These are phyloP conservation scores for Citrus trifoliata DNA, from an alignment of 345 rosid species.

Conservation along the genomic window DNA sequence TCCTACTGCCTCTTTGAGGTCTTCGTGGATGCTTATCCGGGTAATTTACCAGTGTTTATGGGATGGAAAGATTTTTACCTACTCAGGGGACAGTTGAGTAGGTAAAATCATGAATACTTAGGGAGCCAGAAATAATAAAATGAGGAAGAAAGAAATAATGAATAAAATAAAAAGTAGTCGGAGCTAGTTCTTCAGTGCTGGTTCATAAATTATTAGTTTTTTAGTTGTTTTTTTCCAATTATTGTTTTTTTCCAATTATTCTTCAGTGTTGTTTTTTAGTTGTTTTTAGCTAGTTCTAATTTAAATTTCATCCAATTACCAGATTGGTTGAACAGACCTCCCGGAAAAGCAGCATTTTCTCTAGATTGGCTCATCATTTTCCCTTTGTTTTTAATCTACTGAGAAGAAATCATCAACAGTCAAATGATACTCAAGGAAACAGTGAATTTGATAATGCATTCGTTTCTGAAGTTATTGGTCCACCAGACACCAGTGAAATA, in stretches of 20 bases:
- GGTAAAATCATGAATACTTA: not conserved
- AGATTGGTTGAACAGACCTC: conserved; percentile 40
- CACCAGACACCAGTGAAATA: conserved; percentile 19
- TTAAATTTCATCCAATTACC: conserved; percentile 23
- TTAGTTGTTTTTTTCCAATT: not conserved
- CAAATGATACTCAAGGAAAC: conserved; percentile 25
- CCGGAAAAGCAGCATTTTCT: conserved; percentile 48
- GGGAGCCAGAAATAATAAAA: not conserved
- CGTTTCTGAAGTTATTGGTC: conserved; percentile 16
- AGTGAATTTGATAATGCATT: conserved; percentile 19
- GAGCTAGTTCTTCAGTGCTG: not conserved
- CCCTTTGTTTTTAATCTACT: conserved; percentile 63
- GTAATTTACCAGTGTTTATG: not conserved
- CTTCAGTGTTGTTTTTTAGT: not conserved
- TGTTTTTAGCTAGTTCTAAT: conserved; percentile 16
- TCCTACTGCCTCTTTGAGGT: not conserved
- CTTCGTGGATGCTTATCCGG: not conserved
- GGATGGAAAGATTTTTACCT: not conserved
- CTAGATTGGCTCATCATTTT: conserved; percentile 56
- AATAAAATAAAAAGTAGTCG: not conserved
- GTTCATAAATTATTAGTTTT: conserved; percentile 1
- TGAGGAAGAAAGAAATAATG: not conserved
- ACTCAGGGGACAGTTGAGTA: not conserved
- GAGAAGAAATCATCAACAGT: conserved; percentile 32
- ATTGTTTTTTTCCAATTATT: not conserved